Evolutionary conservation across 768 basidiomycete species (phyloP).

Genomic region (Russula brevipes): DNA sequence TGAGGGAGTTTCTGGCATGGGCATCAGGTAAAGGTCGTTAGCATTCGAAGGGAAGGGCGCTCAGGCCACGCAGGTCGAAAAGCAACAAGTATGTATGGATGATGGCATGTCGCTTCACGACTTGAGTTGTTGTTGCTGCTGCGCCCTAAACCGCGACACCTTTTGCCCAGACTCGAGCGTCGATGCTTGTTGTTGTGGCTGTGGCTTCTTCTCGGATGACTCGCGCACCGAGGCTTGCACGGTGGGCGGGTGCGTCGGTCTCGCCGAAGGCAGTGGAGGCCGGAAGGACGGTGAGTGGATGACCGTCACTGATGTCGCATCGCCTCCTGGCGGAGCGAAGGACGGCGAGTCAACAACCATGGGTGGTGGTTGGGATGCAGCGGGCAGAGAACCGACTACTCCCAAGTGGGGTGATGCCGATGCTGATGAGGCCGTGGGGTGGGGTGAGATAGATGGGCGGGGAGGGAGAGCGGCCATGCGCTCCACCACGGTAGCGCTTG

Average conservation of each 20-base stretch:
- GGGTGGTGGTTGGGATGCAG: not conserved
- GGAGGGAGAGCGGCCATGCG: not conserved
- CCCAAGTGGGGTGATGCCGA: not conserved
- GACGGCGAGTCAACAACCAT: conserved; percentile 26
- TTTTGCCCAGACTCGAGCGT: conserved; percentile 19
- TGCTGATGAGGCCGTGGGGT: not conserved
- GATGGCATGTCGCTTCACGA: not conserved
- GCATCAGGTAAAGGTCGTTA: not conserved
- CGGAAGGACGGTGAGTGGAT: conserved; percentile 30
- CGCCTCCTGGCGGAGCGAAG: conserved; percentile 2
- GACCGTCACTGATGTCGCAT: not conserved
- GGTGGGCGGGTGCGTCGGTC: conserved; percentile 21
- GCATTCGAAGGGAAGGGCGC: too few species aligned
- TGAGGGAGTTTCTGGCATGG: not conserved
- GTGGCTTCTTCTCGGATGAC: conserved; percentile 1
- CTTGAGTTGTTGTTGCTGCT: conserved; percentile 16
- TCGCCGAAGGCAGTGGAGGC: conserved; percentile 8
- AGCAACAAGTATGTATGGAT: too few species aligned
- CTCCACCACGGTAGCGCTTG: conserved; percentile 8
- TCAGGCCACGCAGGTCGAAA: too few species aligned
- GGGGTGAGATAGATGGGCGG: not conserved
- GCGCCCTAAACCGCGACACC: conserved; percentile 29
- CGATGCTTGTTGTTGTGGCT: not conserved
- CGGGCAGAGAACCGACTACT: not conserved
- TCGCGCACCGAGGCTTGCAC: conserved; percentile 26